Evolutionary conservation across 2,329 filamentous ascomycete genomes (phyloP).

Genomic region (Cladophialophora psammophila): DNA sequence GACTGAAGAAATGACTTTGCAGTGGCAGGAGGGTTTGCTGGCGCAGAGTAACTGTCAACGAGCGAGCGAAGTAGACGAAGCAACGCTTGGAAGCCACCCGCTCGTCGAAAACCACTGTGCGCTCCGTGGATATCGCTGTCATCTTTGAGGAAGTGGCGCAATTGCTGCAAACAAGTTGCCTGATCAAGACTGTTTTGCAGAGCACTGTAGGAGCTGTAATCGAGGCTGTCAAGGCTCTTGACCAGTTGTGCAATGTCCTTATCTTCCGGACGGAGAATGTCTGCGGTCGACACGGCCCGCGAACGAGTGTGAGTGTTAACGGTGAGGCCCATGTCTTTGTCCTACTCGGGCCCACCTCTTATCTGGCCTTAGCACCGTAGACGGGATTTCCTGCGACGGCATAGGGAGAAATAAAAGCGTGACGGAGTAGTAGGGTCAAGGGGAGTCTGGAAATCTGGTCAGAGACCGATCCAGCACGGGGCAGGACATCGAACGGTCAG

Average conservation of each 20-base stretch:
- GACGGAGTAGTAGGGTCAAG: background rate
- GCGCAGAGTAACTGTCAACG: constrained; percentile 73
- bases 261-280: constrained; percentile 37
- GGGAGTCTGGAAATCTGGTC: constrained; percentile 8
- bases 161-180: constrained; percentile 65
- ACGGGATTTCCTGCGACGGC: constrained; percentile 22
- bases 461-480: constrained; percentile 3
- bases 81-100: constrained; percentile 78
- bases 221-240: constrained; percentile 43
- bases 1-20: constrained; percentile 68
- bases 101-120: constrained; percentile 83
- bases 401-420: constrained; percentile 25
- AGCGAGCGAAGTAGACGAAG: constrained; percentile 73
- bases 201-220: constrained; percentile 43
- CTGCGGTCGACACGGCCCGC: constrained; percentile 40
- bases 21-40: constrained; percentile 41
- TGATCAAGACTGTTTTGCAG: constrained; percentile 52
- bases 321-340: constrained; percentile 34
- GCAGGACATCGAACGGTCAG: constrained; percentile 18
- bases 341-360: constrained; percentile 32
- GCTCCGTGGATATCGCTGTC: constrained; percentile 57
- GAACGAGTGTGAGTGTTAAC: constrained; percentile 32
- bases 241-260: constrained; percentile 39
- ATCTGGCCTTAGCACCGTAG: constrained; percentile 29
- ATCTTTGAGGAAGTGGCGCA: constrained; percentile 70